Percentiles rank a stretch among this genome's conserved stretches.
These are phyloP conservation scores for Lavandula angustifolia DNA, from an alignment of 257 asterid species.

Conservation along the genomic window DNA sequence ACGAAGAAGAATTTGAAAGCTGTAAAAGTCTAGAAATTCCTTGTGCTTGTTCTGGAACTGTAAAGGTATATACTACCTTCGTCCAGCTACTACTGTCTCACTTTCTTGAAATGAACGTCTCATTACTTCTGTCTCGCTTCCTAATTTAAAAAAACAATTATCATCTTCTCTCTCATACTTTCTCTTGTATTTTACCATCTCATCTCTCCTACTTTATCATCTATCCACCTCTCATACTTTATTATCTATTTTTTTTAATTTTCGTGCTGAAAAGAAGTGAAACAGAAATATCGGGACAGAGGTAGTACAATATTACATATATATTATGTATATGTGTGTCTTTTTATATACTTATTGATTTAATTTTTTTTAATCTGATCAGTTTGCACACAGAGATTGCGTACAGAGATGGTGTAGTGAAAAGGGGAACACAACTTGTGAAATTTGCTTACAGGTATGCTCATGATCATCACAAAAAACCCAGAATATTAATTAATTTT, in stretches of 20 bases:
- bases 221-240: no score
- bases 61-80: slow-evolving; percentile 63
- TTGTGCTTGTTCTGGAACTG: slow-evolving; percentile 92
- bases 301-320: no score
- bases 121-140: no score
- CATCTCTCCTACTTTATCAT: no score
- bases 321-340: not conserved
- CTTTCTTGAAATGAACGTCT: no score
- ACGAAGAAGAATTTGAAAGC: slow-evolving; percentile 75
- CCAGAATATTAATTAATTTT: not conserved
- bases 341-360: not conserved
- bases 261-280: no score
- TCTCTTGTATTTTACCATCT: no score
- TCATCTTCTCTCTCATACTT: no score
- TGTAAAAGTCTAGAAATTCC: slow-evolving; percentile 61
- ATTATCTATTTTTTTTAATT: no score
- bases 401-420: slow-evolving; percentile 95
- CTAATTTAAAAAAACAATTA: no score
- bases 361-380: not conserved
- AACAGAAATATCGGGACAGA: no score
- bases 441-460: slow-evolving; percentile 82
- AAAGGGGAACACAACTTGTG: slow-evolving; percentile 83
- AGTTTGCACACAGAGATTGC: slow-evolving; percentile 96
- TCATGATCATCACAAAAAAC: slow-evolving; percentile 18
- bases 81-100: no score